A percentile compares a stretch with the other conserved stretches of the same genome.
phyloP scores from a whole-genome alignment of 2,329 filamentous ascomycete genomes.

The Neonectria coccinea region DNA sequence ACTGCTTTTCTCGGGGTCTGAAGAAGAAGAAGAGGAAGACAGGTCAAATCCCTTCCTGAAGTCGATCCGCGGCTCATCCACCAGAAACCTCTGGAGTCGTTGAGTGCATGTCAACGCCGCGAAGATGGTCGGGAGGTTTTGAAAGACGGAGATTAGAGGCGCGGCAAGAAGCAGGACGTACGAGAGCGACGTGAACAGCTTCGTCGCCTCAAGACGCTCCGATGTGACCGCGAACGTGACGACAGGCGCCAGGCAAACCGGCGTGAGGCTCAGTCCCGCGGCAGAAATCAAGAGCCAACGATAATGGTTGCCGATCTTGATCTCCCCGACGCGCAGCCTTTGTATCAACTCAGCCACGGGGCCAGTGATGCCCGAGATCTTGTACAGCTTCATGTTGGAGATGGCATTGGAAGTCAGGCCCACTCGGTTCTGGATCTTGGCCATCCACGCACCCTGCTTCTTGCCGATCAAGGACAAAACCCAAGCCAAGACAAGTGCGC shows the following conservation, averaged over 20 bases:
- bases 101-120: slow-evolving; percentile 49
- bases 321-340: slow-evolving; percentile 45
- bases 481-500: slow-evolving; percentile 34
- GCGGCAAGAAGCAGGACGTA: slow-evolving; percentile 50
- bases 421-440: slow-evolving; percentile 50
- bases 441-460: slow-evolving; percentile 53
- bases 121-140: slow-evolving; percentile 49
- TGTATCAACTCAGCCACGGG: slow-evolving; percentile 48
- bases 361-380: slow-evolving; percentile 47
- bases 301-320: slow-evolving; percentile 44
- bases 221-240: slow-evolving; percentile 50
- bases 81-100: slow-evolving; percentile 55
- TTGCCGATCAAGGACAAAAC: slow-evolving; percentile 32
- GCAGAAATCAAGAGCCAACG: slow-evolving; percentile 43
- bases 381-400: slow-evolving; percentile 49
- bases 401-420: slow-evolving; percentile 48
- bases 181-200: slow-evolving; percentile 51
- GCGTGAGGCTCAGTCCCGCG: slow-evolving; percentile 48
- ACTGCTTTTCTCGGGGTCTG: slow-evolving; percentile 23
- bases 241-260: slow-evolving; percentile 51
- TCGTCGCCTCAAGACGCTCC: slow-evolving; percentile 40
- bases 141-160: slow-evolving; percentile 50
- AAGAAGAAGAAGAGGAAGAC: not conserved
- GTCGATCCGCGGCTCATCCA: slow-evolving; percentile 42
- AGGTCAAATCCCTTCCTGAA: slow-evolving; percentile 28